Conservation (phyloP, 805 yeast genomes). For the Nakazawaea pomicola region DNA sequence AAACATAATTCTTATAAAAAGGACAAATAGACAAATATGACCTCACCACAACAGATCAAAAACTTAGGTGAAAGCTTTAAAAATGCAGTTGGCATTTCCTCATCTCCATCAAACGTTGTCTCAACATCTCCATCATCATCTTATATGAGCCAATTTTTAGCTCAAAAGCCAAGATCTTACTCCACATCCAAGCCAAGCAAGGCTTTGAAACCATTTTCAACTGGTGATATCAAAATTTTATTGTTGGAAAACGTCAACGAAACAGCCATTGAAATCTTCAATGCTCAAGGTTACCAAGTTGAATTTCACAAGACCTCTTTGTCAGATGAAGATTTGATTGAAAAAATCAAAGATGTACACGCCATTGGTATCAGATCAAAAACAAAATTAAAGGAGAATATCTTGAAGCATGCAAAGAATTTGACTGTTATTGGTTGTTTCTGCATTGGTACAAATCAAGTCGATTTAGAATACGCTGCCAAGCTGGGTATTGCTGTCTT, state of each 20-base stretch:
- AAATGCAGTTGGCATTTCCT: constrained; percentile 45
- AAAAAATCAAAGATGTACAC: constrained; percentile 88
- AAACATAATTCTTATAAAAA: neutral
- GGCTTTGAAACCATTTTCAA: constrained; percentile 87
- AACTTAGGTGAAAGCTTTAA: constrained; percentile 51
- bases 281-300: constrained; percentile 92
- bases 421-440: constrained; percentile 92
- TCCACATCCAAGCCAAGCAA: constrained; percentile 50
- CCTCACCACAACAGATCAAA: constrained; percentile 63
- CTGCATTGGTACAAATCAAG: constrained; percentile 99
- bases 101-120: constrained; percentile 60
- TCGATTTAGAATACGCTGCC: constrained; percentile 88
- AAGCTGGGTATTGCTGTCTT: constrained; percentile 91
- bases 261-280: constrained; percentile 85
- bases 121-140: constrained; percentile 78
- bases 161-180: constrained; percentile 31
- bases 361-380: constrained; percentile 98
- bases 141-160: constrained; percentile 50
- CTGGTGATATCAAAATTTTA: constrained; percentile 91
- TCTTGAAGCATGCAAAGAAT: constrained; percentile 82
- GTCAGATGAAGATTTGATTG: constrained; percentile 90
- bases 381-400: constrained; percentile 78
- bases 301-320: constrained; percentile 88
- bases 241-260: constrained; percentile 89
- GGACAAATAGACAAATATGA: constrained; percentile 34